These are phyloP conservation scores for Chalciporus chontae DNA, from an alignment of 768 basidiomycete species.

Conservation along the genomic window DNA sequence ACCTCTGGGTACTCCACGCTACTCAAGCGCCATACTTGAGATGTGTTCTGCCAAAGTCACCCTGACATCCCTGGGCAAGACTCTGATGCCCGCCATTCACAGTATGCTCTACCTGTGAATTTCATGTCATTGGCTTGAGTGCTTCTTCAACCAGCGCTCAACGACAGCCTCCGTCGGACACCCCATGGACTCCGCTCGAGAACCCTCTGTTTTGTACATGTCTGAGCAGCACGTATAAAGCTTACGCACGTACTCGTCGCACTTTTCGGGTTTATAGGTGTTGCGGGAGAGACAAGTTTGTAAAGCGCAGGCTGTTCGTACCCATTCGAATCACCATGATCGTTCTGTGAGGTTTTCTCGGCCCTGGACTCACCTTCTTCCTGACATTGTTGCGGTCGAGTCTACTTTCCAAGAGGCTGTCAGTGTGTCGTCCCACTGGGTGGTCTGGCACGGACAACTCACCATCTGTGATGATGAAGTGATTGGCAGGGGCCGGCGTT, in stretches of 20 bases:
- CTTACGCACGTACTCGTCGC: constrained; percentile 45
- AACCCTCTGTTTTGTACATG: constrained; percentile 47
- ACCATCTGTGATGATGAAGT: neutral
- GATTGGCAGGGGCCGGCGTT: too few species aligned
- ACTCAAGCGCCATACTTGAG: too few species aligned
- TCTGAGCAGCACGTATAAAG: constrained; percentile 61
- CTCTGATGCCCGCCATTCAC: too few species aligned
- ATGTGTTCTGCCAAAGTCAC: too few species aligned
- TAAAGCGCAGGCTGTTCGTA: constrained; percentile 52
- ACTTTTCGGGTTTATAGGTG: constrained; percentile 63
- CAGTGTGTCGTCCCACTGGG: neutral
- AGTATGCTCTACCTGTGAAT: too few species aligned
- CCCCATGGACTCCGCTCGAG: constrained; percentile 49
- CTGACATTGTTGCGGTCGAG: constrained; percentile 16
- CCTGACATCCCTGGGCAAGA: too few species aligned
- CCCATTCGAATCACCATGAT: neutral
- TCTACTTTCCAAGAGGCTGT: neutral
- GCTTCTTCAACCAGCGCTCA: constrained; percentile 55
- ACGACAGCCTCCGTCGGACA: constrained; percentile 57
- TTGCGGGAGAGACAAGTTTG: constrained; percentile 62
- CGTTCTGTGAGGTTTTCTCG: neutral
- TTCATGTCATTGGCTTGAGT: constrained; percentile 25
- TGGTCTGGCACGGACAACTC: too few species aligned
- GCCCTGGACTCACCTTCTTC: constrained; percentile 19
- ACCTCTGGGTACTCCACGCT: too few species aligned